Evolutionary conservation across 2,329 filamentous ascomycete genomes (phyloP), one percentile per base, ranked within the genome.

Genomic region (Talaromyces piceae): DNA sequence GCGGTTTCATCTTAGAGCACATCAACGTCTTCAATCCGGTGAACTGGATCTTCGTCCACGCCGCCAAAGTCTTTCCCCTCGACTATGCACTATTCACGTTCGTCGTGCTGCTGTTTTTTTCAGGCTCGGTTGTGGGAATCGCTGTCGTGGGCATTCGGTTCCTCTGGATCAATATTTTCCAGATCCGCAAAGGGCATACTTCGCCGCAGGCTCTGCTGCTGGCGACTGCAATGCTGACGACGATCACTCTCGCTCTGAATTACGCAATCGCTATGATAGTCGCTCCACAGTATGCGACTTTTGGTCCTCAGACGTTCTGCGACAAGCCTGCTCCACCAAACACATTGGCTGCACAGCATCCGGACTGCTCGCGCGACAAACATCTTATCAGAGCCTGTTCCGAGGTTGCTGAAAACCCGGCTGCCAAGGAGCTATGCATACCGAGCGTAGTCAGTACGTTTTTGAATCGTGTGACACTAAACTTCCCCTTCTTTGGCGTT

Each of bases 21-120:
- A 87, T 94, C 67, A 89, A 94, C 67, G 83, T 97, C 59, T 95
- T 96, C 75, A 93, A 98, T 67, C 93, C 93, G 1, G 76, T 96
- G 64, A 97, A 98, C 73, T 95, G 86, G 80, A 75, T 95, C 52
- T 82, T 95, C 54, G 83, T 95, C 57, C 79, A 87, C 69, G 81
- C 89, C 0, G 86, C 91, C 43, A 86, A 82, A 61, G 82, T 86
- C 1, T 97, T 96, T 73, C 93, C 93, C 0, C 77, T 95, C 56
- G 93, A 98, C 73, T 97, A 97, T 66, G 73, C 93, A 27, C 77
- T 98, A 48, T 94, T 95, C 77, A 82, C 88, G 1, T 73, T 95
- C 1, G 73, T 98, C 7, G 82, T 94, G 0, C 73, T 97, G 1
- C 81, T 96, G 59, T 84, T 98, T 67, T 97, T 98, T 73, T 84